Percentiles rank a stretch among this genome's conserved stretches.
Evolutionary conservation across 352 stramenopile species (phyloP).

Genomic region (Phytophthora fragariaefolia): DNA sequence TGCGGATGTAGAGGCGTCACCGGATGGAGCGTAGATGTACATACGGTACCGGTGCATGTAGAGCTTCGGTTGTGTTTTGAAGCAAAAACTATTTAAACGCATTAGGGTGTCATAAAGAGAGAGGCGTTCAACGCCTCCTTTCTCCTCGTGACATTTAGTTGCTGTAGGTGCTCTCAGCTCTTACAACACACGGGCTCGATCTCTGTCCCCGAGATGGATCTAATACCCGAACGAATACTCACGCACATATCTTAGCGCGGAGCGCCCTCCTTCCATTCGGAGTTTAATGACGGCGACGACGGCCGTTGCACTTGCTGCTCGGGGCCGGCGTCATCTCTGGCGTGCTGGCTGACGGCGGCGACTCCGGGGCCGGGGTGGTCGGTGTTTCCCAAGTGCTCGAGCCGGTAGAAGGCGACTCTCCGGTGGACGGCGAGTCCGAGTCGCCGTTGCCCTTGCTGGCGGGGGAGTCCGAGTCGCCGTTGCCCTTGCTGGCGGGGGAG

Average conservation of each 20-base stretch:
- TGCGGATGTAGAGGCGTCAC: too few species aligned
- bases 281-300: slow-evolving; percentile 24
- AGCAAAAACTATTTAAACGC: too few species aligned
- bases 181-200: slow-evolving; percentile 16
- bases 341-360: slow-evolving; percentile 14
- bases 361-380: slow-evolving; percentile 17
- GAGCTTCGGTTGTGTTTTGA: too few species aligned
- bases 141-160: neutral
- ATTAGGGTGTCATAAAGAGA: too few species aligned
- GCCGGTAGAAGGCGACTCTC: neutral
- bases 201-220: slow-evolving; percentile 3
- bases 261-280: slow-evolving; percentile 22
- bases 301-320: slow-evolving; percentile 35
- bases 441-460: neutral
- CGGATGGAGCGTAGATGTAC: too few species aligned
- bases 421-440: slow-evolving; percentile 4
- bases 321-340: slow-evolving; percentile 25
- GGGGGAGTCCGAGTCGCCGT: slow-evolving; percentile 5
- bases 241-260: slow-evolving; percentile 16
- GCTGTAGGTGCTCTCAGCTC: slow-evolving; percentile 7
- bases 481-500: neutral
- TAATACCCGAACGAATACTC: slow-evolving; percentile 18
- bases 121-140: neutral
- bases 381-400: neutral
- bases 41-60: too few species aligned